Evolutionary conservation across 345 rosid species (phyloP), one percentile per base, ranked within the genome.

Genomic region (Brassica cretica): DNA sequence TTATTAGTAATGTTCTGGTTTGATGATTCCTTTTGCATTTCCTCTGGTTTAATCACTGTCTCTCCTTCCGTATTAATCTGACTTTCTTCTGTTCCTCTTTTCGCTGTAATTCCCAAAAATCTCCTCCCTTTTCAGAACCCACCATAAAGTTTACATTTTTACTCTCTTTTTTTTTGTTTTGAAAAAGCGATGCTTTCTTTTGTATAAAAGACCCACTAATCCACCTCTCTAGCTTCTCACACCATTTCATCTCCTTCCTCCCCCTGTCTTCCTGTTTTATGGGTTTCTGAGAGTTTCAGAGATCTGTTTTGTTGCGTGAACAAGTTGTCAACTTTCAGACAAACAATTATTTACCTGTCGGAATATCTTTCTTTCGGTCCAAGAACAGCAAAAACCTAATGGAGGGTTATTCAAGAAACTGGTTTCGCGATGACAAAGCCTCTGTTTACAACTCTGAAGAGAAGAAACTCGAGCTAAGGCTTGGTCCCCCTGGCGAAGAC

Each of bases 381-480:
- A 78, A 66, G 18, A 72, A 25, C 2, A 7, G 51, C 46, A 35
- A 46, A n/a, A 72, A 60, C 15, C 30, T 44, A 64, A 89, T 88
- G 95, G 86, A 82, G 19, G 81, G 85, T 73, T 68, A 63, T 76
- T 77, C 85, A 25, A 88, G 85, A 78, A 83, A 80, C 74, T 89
- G 90, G 89, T 72, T 76, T 46, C 70, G 74, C 16, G 85, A 75
- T 55, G 80, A 76, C 9, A 66, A 71, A 5, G 65, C 72, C 9
- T 74, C 73, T 56, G 83, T 72, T 76, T 70, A 82, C 68, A 80
- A 84, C 27, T 72, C 86, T 44, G 97, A 88, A 72, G 97, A 91
- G 84, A 88, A 84, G 81, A 87, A 89, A 80, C 97, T 95, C 56
- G 99, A 95, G 80, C 89, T 95, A 2, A 93, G 93, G 87, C 97